Evolutionary conservation across 176 grass and related monocot species (phyloP).

Genomic region (Echinochloa phyllopogon): DNA sequence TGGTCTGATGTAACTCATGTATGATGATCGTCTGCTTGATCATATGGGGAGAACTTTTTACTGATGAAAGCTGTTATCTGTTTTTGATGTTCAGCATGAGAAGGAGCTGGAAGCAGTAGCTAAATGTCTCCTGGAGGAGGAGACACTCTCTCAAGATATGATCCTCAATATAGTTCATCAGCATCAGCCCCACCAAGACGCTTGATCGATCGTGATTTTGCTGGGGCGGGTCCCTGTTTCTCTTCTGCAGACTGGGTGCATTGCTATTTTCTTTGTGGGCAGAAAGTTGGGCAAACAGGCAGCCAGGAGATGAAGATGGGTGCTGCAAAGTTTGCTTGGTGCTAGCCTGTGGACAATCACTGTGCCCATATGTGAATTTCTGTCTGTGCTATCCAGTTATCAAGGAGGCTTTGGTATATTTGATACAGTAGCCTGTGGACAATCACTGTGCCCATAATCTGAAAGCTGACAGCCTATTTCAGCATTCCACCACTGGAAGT

Average conservation of each 20-base stretch:
- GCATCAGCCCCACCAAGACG: constrained; percentile 55
- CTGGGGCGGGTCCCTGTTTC: no score
- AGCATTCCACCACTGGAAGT: background rate
- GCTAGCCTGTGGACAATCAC: no score
- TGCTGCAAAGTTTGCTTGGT: no score
- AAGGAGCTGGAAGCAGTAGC: constrained; percentile 76
- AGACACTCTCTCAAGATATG: constrained; percentile 72
- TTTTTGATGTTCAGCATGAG: constrained; percentile 63
- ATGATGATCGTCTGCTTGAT: background rate
- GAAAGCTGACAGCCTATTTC: no score
- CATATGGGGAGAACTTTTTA: background rate
- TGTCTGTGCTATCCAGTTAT: no score
- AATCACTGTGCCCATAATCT: no score
- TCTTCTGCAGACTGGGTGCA: no score
- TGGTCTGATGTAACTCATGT: background rate
- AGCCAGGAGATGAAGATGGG: constrained; percentile 16
- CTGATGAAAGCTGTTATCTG: background rate
- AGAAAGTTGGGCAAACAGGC: background rate
- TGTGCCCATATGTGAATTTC: no score
- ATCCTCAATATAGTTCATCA: constrained; percentile 52
- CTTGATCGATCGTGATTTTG: background rate
- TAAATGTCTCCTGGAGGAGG: constrained; percentile 69
- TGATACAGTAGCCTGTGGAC: no score
- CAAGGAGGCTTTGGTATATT: no score
- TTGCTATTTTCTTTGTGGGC: background rate